These are phyloP conservation scores for Penicillium goetzii DNA, from an alignment of 495 filamentous ascomycete genomes.

Conservation along the genomic window DNA sequence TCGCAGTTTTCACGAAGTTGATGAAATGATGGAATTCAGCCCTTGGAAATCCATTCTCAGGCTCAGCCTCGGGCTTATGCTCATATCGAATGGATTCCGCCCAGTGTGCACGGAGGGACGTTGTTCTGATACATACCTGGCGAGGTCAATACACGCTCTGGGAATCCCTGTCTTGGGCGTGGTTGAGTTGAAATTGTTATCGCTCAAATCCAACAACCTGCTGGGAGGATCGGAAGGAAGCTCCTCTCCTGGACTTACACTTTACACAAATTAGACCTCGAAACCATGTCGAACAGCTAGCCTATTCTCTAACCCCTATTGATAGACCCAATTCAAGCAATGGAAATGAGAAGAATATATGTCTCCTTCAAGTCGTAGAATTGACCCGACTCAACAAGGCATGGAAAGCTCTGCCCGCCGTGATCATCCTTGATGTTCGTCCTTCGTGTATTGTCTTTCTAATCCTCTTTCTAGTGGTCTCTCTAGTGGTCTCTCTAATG, in stretches of 20 bases:
- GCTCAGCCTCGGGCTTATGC: not conserved
- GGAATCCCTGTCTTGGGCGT: not conserved
- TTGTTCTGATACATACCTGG: not conserved
- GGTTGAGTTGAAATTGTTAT: not conserved
- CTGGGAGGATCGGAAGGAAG: not conserved
- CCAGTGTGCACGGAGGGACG: not conserved
- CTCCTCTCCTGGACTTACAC: not conserved
- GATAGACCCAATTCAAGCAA: constrained; percentile 8
- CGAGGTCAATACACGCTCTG: not conserved
- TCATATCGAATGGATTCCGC: not conserved
- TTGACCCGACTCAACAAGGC: not conserved
- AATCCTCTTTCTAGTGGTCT: no score
- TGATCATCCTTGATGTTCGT: no score
- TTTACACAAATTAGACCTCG: not conserved
- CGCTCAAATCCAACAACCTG: not conserved
- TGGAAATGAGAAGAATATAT: not conserved
- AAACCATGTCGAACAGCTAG: not conserved
- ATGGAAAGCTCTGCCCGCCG: not conserved
- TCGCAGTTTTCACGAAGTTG: constrained; percentile 20
- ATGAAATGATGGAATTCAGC: constrained; percentile 22
- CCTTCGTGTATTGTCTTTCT: no score
- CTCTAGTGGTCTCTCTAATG: no score
- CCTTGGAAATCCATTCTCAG: not conserved
- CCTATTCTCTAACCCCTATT: not conserved
- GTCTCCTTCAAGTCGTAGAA: not conserved